Evolutionary conservation across 1,139 yeast species (phyloP).

Genomic region (Geotrichum australiense): DNA sequence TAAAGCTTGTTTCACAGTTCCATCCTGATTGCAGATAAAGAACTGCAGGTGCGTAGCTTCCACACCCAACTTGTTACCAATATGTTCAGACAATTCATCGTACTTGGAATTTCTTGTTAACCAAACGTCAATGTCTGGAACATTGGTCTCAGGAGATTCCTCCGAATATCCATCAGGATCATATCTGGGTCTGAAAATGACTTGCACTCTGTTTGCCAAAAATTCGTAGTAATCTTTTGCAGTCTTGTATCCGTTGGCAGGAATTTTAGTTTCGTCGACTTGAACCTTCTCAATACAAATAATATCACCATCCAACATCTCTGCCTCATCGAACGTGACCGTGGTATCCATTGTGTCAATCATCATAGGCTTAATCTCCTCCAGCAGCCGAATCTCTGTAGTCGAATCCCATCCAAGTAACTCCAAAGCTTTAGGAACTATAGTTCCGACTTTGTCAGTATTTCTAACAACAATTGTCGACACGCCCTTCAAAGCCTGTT

Average conservation of each 20-base stretch:
- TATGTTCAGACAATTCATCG: conserved; percentile 50
- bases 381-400: conserved; percentile 46
- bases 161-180: conserved; percentile 27
- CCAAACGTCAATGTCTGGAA: conserved; percentile 55
- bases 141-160: conserved; percentile 39
- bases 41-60: conserved; percentile 62
- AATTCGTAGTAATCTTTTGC: conserved; percentile 55
- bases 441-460: conserved; percentile 41
- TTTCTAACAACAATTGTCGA: conserved; percentile 55
- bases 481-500: conserved; percentile 53
- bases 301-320: conserved; percentile 74
- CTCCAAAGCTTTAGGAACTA: conserved; percentile 41
- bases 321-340: conserved; percentile 51
- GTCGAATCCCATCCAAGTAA: conserved; percentile 42
- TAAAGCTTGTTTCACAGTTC: conserved; percentile 36
- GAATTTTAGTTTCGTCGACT: conserved; percentile 21
- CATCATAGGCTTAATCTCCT: conserved; percentile 64
- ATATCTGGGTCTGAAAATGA: conserved; percentile 45
- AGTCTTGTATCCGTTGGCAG: conserved; percentile 27
- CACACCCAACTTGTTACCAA: conserved; percentile 48
- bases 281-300: conserved; percentile 47
- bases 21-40: conserved; percentile 34
- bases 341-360: conserved; percentile 46
- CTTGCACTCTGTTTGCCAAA: conserved; percentile 58
- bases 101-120: conserved; percentile 55